phyloP scores from a whole-genome alignment of 345 rosid genomes.

The Citrus maxima region DNA sequence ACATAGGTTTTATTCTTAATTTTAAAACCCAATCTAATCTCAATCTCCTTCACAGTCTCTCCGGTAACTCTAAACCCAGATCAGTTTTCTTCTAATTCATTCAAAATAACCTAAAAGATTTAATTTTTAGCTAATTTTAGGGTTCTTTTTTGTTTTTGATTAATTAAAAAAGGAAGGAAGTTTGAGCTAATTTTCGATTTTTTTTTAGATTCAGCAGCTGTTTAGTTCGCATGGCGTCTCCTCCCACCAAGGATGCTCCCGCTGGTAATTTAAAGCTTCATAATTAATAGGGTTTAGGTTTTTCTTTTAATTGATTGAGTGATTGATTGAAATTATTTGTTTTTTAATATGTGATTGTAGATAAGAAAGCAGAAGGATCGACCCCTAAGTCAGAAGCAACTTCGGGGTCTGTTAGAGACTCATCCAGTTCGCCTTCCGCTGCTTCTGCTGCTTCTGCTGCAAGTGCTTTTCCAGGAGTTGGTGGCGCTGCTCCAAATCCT shows the following conservation, averaged over 20 bases:
- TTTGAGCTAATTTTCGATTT: not conserved
- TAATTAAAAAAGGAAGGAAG: too few species aligned
- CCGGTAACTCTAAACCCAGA: not conserved
- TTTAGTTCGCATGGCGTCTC: slow-evolving; percentile 54
- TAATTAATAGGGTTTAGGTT: not conserved
- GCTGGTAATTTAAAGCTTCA: slow-evolving; percentile 37
- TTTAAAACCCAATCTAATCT: not conserved
- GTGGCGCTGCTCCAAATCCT: slow-evolving; percentile 53
- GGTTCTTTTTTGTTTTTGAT: not conserved
- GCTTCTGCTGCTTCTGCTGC: slow-evolving; percentile 25
- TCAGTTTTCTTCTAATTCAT: not conserved
- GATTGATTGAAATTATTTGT: not conserved
- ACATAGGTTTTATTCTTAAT: not conserved
- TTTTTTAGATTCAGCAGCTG: slow-evolving; percentile 10
- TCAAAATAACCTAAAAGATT: not conserved
- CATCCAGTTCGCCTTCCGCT: slow-evolving; percentile 23
- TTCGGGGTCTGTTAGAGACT: slow-evolving; percentile 34
- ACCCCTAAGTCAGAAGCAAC: slow-evolving; percentile 48
- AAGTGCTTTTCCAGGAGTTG: slow-evolving; percentile 7
- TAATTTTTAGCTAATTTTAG: not conserved
- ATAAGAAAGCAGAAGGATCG: slow-evolving; percentile 45
- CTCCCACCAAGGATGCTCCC: slow-evolving; percentile 50
- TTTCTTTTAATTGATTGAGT: not conserved
- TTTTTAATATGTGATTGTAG: slow-evolving; percentile 24
- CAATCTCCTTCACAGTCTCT: not conserved